Evolutionary conservation across 768 basidiomycete genomes (phyloP), one percentile per base, ranked within the genome.

Genomic region (Omphalotus guepiniiformis): DNA sequence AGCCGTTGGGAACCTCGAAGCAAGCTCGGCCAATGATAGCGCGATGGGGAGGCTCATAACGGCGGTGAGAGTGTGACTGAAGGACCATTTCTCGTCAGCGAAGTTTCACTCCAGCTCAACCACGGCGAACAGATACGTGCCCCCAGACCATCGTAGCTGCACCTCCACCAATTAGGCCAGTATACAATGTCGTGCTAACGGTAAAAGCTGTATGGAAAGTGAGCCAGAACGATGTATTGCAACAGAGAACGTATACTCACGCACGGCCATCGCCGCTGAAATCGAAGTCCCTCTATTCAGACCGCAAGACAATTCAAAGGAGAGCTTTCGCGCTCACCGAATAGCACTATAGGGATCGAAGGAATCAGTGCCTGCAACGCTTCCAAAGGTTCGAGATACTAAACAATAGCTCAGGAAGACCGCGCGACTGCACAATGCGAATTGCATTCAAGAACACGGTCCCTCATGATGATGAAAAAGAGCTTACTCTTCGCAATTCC

Each of bases 1-100:
- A 0, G 79, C 78, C 1, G 79, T 82, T 0, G 80, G 80, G 50
- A 78, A 82, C 50, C 76, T 76, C 3, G 80, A 78, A 30, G 74
- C 76, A 25, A 80, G 76, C 56, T 82, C 80, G 0, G 73, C 79
- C 2, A 82, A 62, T 6, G 80, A 82, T 2, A 76, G 60, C 0
- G 79, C 76, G 8, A 82, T 67, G 0, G 70, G 61, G 48, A 74
- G 68, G 0, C 73, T 74, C 2, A 79, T 58, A n/a, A 70, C 30
- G 15, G 76, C 76, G 5, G 80, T 74, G 9, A 78, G 54, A 4
- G 79, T 60, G 73, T 75, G 79, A 22, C 80, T 80, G 30, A 3
- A 9, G 28, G 12, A 6, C 3, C n/a, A n/a, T n/a, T 21, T 16
- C n/a, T 37, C 15, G 5, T 15, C 35, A 37, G 35, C 30, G 35